phyloP scores from a whole-genome alignment of 1,139 yeast species.

The Zygosaccharomyces pseudobailii region DNA sequence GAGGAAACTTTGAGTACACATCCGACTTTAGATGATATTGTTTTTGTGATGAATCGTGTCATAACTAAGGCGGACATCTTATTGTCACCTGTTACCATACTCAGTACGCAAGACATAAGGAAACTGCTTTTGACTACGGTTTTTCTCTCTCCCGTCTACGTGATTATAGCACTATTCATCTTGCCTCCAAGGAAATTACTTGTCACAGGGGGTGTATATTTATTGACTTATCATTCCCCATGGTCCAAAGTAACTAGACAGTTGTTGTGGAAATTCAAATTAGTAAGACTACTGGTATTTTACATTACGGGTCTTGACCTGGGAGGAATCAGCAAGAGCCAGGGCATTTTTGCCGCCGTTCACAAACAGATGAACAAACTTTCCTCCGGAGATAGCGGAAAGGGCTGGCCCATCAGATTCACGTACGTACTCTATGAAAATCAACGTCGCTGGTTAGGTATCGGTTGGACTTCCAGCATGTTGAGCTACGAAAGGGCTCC shows the following conservation, averaged over 20 bases:
- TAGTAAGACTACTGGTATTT: conserved; percentile 65
- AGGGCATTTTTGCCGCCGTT: conserved; percentile 32
- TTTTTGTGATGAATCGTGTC: conserved; percentile 72
- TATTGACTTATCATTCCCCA: conserved; percentile 80
- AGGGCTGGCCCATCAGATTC: conserved; percentile 71
- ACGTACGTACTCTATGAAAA: conserved; percentile 93
- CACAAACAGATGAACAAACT: conserved; percentile 31
- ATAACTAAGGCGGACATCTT: conserved; percentile 73
- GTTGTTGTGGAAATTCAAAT: conserved; percentile 75
- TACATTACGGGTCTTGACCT: conserved; percentile 86
- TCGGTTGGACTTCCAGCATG: conserved; percentile 94
- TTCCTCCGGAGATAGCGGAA: conserved; percentile 33
- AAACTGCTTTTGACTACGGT: conserved; percentile 77
- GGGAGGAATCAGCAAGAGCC: conserved; percentile 44
- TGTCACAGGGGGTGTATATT: conserved; percentile 53
- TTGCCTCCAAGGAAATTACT: conserved; percentile 69
- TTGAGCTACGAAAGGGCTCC: conserved; percentile 90
- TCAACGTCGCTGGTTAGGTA: conserved; percentile 95
- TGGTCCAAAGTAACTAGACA: conserved; percentile 78
- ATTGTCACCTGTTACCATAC: conserved; percentile 68
- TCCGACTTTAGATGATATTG: conserved; percentile 85
- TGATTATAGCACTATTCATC: conserved; percentile 60
- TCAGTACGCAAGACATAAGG: conserved; percentile 74
- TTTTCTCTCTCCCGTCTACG: conserved; percentile 78
- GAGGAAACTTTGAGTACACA: conserved; percentile 53